Base-by-base conservation (phyloP, 2,329 filamentous ascomycete species). In the Calonectria pseudoreteaudii region DNA sequence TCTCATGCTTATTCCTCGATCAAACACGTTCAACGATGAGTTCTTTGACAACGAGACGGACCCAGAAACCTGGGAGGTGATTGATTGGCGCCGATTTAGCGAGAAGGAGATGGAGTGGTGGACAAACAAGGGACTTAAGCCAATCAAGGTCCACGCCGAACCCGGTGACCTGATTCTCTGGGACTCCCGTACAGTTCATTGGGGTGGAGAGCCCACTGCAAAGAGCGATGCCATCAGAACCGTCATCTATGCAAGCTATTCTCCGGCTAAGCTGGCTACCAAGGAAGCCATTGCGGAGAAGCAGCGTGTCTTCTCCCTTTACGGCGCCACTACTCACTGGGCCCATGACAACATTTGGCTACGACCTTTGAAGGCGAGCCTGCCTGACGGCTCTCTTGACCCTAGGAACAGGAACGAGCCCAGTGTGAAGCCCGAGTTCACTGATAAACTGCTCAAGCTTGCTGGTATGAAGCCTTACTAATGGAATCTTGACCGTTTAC, bases 1-100 rank as follows among this genome's bases (percentile, higher is more conserved):
- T 10, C 20, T 66, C 6, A 66, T 66, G 62, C 41, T 66, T 4
- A 30, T 66, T 36, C 62, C 62, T 5, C 41, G n/a, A 14, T 66
- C 62, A 20, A 66, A 66, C 28, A 66, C 41, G 0, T 38, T 66
- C 18, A 66, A 66, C 26, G 62, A 66, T 20, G 62, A 66, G 62
- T 66, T 66, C 44, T 66, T 66, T 18, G 62, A 66, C 44, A 66
- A 66, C 16, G 62, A 49, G 62, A 52, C 44, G 2, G 62, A 66
- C 20, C 62, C 62, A 6, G 3, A 28, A 5, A 38, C 62, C 1
- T 66, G 62, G 62, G 62, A 66, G 62, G 36, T 20, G 16, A 66
- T 49, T 30, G 62, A 66, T 11, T 66, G 62, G 62, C 62, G 62
- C 8, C 62, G 62, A 38, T 66, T 66, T 18, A 66, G 30, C 14